Percentiles rank a stretch among this genome's conserved stretches.
phyloP scores from a whole-genome alignment of 768 basidiomycete species.

The Lentinula guzmanii region DNA sequence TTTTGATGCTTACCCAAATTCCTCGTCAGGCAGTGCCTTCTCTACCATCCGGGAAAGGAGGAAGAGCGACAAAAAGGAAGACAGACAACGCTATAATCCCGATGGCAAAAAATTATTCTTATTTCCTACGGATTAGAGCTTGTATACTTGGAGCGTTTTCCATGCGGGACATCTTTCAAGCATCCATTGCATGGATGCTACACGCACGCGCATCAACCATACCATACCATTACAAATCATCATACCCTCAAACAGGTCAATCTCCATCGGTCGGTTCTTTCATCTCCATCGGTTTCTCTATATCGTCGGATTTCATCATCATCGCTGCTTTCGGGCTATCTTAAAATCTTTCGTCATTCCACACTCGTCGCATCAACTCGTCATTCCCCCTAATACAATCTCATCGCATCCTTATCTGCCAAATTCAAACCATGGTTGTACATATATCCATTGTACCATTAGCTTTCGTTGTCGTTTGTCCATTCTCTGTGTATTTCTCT shows the following conservation, averaged over 20 bases:
- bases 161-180: neutral
- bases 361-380: conserved; percentile 1
- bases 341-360: neutral
- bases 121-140: conserved; percentile 33
- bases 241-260: neutral
- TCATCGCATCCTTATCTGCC: neutral
- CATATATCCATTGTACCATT: conserved; percentile 4
- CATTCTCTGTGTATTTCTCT: neutral
- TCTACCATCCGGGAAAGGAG: conserved; percentile 29
- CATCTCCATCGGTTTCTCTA: neutral
- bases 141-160: neutral
- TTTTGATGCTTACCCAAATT: neutral
- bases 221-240: neutral
- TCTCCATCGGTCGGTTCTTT: neutral
- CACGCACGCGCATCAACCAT: neutral
- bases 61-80: conserved; percentile 20
- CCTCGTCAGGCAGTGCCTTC: neutral
- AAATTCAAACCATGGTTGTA: neutral
- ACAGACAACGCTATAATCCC: conserved; percentile 3
- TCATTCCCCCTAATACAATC: neutral
- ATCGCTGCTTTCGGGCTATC: neutral
- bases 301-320: neutral
- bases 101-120: conserved; percentile 59
- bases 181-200: neutral
- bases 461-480: neutral